Conservation (phyloP, 495 filamentous ascomycete genomes). For the Neurospora tetraspora region DNA sequence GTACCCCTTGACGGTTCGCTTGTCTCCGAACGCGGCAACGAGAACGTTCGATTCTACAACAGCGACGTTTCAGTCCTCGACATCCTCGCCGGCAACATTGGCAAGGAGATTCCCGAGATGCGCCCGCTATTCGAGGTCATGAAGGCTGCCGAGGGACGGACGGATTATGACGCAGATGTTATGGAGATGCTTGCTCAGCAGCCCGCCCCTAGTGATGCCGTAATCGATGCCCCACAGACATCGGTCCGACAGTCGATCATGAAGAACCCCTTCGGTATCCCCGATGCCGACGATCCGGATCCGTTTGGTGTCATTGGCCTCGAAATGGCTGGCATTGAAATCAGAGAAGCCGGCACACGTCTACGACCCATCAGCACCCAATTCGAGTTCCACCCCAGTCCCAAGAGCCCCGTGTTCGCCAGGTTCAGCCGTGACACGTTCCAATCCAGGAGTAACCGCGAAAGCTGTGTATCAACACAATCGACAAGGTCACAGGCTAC, state of each 20-base stretch:
- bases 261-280: conserved; percentile 57
- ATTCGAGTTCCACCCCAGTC: conserved; percentile 72
- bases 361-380: conserved; percentile 57
- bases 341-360: conserved; percentile 72
- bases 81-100: conserved; percentile 70
- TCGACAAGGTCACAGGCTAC: conserved; percentile 45
- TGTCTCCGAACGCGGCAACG: conserved; percentile 74
- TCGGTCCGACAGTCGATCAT: conserved; percentile 14
- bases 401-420: conserved; percentile 64
- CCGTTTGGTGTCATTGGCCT: conserved; percentile 81
- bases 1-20: conserved; percentile 78
- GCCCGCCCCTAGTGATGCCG: conserved; percentile 65
- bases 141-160: conserved; percentile 75
- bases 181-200: conserved; percentile 39
- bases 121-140: conserved; percentile 65
- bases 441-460: conserved; percentile 52
- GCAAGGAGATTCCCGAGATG: conserved; percentile 54
- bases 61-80: conserved; percentile 64
- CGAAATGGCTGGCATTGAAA: conserved; percentile 74
- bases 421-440: conserved; percentile 56
- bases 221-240: conserved; percentile 41
- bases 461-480: conserved; percentile 48
- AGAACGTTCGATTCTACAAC: conserved; percentile 82
- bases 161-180: conserved; percentile 53
- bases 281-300: conserved; percentile 69